phyloP scores from a whole-genome alignment of 176 grass and related monocot genomes.

The Zizania latifolia region DNA sequence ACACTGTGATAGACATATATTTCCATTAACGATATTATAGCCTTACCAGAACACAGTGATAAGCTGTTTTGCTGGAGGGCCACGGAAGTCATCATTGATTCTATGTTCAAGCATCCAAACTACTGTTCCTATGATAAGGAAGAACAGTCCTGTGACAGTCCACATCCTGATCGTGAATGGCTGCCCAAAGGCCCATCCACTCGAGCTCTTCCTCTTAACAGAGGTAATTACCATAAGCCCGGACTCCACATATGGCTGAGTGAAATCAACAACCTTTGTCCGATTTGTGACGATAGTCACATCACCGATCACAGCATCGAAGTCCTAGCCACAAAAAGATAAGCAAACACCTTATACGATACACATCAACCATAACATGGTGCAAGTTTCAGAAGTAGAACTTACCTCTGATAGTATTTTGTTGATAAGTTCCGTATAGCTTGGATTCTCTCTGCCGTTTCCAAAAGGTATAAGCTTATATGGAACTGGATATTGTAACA shows the following conservation, averaged over 20 bases:
- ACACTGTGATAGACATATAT: neutral
- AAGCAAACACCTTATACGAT: neutral
- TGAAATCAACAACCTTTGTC: slow-evolving; percentile 75
- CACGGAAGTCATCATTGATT: slow-evolving; percentile 86
- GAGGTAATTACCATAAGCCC: slow-evolving; percentile 72
- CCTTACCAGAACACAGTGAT: slow-evolving; percentile 77
- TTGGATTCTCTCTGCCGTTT: slow-evolving; percentile 57
- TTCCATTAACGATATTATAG: neutral
- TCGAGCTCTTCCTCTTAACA: slow-evolving; percentile 52
- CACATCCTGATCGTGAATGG: slow-evolving; percentile 82
- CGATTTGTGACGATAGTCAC: slow-evolving; percentile 65
- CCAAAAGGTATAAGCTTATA: slow-evolving; percentile 67
- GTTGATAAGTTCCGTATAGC: slow-evolving; percentile 46
- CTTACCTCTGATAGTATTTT: slow-evolving; percentile 58
- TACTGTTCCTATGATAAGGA: slow-evolving; percentile 65
- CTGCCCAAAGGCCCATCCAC: slow-evolving; percentile 70
- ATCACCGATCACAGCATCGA: slow-evolving; percentile 77
- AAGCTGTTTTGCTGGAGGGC: slow-evolving; percentile 60
- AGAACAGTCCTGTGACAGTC: slow-evolving; percentile 68
- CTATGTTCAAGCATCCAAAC: slow-evolving; percentile 88
- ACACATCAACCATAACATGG: neutral
- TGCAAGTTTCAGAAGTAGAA: slow-evolving; percentile 21
- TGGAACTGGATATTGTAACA: slow-evolving; percentile 65
- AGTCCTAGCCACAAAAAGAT: slow-evolving; percentile 35
- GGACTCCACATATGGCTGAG: slow-evolving; percentile 64